Conservation (phyloP, 169 alveolate genomes). For the Plasmodium knowlesi region DNA sequence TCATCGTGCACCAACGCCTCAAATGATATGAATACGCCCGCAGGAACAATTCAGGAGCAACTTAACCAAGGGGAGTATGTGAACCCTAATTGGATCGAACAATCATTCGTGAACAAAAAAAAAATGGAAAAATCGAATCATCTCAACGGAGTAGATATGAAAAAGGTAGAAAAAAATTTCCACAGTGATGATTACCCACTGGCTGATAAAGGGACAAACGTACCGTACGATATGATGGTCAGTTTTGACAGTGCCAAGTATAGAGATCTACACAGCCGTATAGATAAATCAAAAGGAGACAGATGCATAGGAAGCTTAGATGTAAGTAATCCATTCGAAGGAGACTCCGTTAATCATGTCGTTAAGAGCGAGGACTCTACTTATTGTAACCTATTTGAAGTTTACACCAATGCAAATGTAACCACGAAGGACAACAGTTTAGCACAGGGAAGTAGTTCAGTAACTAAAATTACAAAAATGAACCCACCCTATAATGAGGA, state of each 20-base stretch:
- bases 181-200: not conserved
- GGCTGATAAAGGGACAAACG: not conserved
- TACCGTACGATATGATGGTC: not conserved
- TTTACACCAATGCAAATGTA: not conserved
- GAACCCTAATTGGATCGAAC: not conserved
- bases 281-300: not conserved
- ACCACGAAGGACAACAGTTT: not conserved
- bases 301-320: not conserved
- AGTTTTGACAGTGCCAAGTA: not conserved
- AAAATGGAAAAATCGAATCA: not conserved
- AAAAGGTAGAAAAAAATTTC: not conserved
- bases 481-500: not conserved
- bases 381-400: not conserved
- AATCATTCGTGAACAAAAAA: not conserved
- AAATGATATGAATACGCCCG: not conserved
- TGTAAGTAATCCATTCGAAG: not conserved
- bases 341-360: not conserved
- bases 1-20: not conserved
- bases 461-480: not conserved
- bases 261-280: not conserved
- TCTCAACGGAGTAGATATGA: not conserved
- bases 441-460: not conserved
- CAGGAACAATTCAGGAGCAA: not conserved
- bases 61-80: not conserved
- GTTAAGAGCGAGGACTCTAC: not conserved